A percentile compares a stretch with the other conserved stretches of the same genome.
phyloP scores from a whole-genome alignment of 495 filamentous ascomycete species.

The Penicillium goetzii region DNA sequence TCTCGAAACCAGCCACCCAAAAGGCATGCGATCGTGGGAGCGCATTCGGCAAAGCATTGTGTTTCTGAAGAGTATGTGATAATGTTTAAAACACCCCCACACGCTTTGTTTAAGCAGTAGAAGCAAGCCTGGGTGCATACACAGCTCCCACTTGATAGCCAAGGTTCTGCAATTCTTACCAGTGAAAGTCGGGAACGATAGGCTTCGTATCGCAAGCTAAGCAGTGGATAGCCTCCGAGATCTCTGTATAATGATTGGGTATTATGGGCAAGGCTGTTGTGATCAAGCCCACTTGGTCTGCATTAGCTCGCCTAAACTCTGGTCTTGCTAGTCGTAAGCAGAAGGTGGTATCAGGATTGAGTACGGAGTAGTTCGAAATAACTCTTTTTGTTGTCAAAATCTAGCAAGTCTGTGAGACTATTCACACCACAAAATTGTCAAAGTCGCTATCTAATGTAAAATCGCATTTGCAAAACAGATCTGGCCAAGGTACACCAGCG shows the following conservation, averaged over 20 bases:
- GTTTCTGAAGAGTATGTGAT: background rate
- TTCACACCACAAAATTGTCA: too few species aligned
- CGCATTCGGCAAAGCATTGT: background rate
- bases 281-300: background rate
- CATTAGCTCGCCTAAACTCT: background rate
- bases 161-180: background rate
- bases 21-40: background rate
- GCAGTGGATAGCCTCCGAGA: background rate
- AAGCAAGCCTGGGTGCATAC: background rate
- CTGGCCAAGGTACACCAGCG: constrained; percentile 6
- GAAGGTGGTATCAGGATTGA: background rate
- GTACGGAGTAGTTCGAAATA: too few species aligned
- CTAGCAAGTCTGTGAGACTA: background rate
- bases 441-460: background rate
- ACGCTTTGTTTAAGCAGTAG: background rate
- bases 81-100: too few species aligned
- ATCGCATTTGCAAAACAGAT: constrained; percentile 17
- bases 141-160: background rate
- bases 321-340: background rate
- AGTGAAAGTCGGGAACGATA: background rate
- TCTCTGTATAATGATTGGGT: background rate
- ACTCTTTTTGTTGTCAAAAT: background rate
- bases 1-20: background rate
- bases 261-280: background rate
- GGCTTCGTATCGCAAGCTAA: background rate